Evolutionary conservation across 148 eudicot genomes (phyloP), one percentile per base, ranked within the genome.

Genomic region (Arbutus unedo): DNA sequence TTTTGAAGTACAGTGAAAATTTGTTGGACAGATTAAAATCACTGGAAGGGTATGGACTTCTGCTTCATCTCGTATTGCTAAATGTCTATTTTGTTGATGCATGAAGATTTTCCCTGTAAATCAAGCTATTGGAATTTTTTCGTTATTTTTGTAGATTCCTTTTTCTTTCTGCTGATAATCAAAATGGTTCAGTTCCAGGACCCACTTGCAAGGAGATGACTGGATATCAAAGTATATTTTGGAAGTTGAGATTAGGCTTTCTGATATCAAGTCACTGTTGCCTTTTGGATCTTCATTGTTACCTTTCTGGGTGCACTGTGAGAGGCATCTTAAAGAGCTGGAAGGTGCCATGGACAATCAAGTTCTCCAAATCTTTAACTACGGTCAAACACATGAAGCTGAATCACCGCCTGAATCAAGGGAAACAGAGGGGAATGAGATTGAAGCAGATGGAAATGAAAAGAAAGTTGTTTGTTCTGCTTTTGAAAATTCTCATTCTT

Each of bases 291-390:
- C 90, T 51, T 88, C 93, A 19, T 85, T 96, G 86, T 87, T 88
- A 75, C 97, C 98, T 10, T 96, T 94, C 84, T 96, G 99, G 99
- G 54, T 86, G 89, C 99, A 93, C 82, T 90, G 91, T 44, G 92
- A 96, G 84, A 85, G 81, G 59, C 88, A 89, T 84, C 89, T 96
- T 71, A 89, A 88, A 84, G 91, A 80, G 82, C 87, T 96, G 64
- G 95, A 92, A 88, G 87, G 81, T 83, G 87, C 86, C 53, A 57
- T 96, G 45, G 87, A 88, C 70, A 77, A 83, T 83, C 90, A 87
- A 76, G 83, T 87, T 78, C 82, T 77, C 75, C 79, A 82, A 41
- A 76, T 15, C 64, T 78, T 23, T 47, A 76, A 81, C 79, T 47
- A 83, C 74, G 82, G 82, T 82, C 81, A 84, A 64, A 67, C 59